Evolutionary conservation across 805 yeast genomes (phyloP), one percentile per base, ranked within the genome.

Genomic region (Cyberlindnera meyerae): DNA sequence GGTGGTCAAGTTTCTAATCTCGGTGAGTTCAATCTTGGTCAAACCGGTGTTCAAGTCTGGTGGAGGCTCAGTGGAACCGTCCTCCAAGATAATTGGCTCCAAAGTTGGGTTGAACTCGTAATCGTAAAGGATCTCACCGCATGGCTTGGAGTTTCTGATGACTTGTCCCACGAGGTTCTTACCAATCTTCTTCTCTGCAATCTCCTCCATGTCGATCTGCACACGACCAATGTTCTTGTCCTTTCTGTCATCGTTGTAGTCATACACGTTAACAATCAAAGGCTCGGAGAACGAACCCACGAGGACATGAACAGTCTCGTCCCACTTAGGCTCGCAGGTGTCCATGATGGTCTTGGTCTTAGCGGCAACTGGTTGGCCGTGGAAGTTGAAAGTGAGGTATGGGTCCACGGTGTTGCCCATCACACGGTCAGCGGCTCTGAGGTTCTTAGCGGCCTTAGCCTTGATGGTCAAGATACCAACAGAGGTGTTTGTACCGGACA

Each of bases 41-140:
- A 94, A 79, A 71, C 99, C 99, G 12, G 97, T 87, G 63, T 90
- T 90, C 57, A 86, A 75, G 47, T 87, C 96, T 30, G 96, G 96
- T 31, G 94, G 84, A 32, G 94, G 87, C 47, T 78, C 80, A 36
- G 73, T 68, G 3, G 89, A 80, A 34, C 96, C 96, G 60, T 87
- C 96, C 4, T 85, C 74, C 64, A 48, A 68, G 60, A 39, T 76
- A 68, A 62, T 75, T 68, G 63, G 55, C 40, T 64, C 65, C 43
- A 87, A 63, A 11, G 93, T 80, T 27, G 95, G 93, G 70, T 79
- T 78, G 65, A 73, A 84, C 45, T 77, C 76, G 49, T 84, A 68
- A 44, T 84, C 88, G 57, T 79, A 85, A 6, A 60, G 61, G 29
- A 93, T 63, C 32, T 71, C 70, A 47, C 97, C 99, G 22, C 86